Evolutionary conservation across 345 rosid species (phyloP).

Genomic region (Syzygium grande): DNA sequence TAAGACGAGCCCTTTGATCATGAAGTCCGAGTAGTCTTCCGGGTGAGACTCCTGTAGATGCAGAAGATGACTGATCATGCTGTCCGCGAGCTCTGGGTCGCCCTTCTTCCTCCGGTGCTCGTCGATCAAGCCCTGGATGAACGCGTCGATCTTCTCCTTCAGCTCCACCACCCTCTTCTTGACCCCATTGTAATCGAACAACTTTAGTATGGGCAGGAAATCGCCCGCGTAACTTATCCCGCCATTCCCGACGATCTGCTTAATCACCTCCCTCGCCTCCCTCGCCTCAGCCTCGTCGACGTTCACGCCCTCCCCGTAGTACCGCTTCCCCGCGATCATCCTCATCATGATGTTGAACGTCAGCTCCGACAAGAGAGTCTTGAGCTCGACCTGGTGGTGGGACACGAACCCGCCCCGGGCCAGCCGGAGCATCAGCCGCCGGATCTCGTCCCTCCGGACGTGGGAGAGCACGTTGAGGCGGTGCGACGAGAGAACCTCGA

Average conservation of each 20-base stretch:
- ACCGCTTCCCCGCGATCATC: slow-evolving; percentile 47
- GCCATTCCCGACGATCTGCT: background rate
- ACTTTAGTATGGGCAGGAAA: slow-evolving; percentile 2
- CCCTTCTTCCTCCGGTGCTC: slow-evolving; percentile 21
- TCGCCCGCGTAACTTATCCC: background rate
- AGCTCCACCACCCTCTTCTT: slow-evolving; percentile 27
- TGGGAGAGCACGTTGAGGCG: slow-evolving; percentile 25
- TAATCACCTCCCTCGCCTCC: slow-evolving; percentile 7
- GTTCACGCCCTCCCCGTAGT: background rate
- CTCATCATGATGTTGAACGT: slow-evolving; percentile 17
- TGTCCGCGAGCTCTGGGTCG: slow-evolving; percentile 4
- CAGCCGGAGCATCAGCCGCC: slow-evolving; percentile 18
- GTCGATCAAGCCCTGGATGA: slow-evolving; percentile 42
- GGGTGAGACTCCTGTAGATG: slow-evolving; percentile 36
- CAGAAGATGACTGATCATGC: slow-evolving; percentile 56
- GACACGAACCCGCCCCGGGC: slow-evolving; percentile 6
- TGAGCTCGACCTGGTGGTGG: slow-evolving; percentile 30
- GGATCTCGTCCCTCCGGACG: slow-evolving; percentile 35
- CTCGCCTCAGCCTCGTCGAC: slow-evolving; percentile 1
- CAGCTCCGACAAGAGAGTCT: slow-evolving; percentile 22
- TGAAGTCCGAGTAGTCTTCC: background rate
- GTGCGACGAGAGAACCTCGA: slow-evolving; percentile 36
- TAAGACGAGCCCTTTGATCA: slow-evolving; percentile 42
- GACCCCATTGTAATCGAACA: background rate
- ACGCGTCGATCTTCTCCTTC: slow-evolving; percentile 20